Evolutionary conservation across 1,139 yeast species (phyloP), one percentile per base, ranked within the genome.

Genomic region (Geotrichum restrictum): DNA sequence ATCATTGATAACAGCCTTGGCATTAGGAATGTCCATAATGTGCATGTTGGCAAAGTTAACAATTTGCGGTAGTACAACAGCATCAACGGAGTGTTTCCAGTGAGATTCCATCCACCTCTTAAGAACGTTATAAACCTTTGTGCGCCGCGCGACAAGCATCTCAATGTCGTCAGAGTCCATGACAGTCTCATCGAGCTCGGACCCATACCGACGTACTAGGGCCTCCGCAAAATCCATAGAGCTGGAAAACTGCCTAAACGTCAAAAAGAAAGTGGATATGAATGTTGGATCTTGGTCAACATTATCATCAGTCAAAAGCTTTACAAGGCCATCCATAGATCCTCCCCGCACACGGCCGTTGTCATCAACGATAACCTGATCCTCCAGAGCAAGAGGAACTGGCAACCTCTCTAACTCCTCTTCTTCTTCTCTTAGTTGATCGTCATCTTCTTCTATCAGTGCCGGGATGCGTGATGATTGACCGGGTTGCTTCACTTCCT

Each of bases 101-200:
- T 85, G 88, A 51, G 93, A 83, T 67, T 88, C 95, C 68, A 89
- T 70, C 98, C 98, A 91, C 48, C 82, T 72, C 63, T 81, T 85
- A 62, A 88, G 81, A 68, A 85, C 74, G 60, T 78, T 80, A 58
- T 83, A 81, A 41, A 88, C 81, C 52, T 84, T 70, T 56, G 82
- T 78, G 62, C 95, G 74, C 64, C 95, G 76, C 59, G 77, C 81
- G 62, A 82, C 81, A 49, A 84, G 62, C 22, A 63, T 65, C 44
- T 69, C 69, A 19, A 66, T 59, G 32, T 62, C 63, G 44, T 67
- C 48, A 36, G 54, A 41, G 16, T 49, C 57, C 33, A 59, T 52
- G 61, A 58, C 49, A 64, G 65, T 45, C 31, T 64, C 69, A 57
- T 78, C 75, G 5, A 69, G 33, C 3, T 55, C 40, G 48, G 80